Conservation (phyloP, 345 rosid species). For the Trapa incisa region DNA sequence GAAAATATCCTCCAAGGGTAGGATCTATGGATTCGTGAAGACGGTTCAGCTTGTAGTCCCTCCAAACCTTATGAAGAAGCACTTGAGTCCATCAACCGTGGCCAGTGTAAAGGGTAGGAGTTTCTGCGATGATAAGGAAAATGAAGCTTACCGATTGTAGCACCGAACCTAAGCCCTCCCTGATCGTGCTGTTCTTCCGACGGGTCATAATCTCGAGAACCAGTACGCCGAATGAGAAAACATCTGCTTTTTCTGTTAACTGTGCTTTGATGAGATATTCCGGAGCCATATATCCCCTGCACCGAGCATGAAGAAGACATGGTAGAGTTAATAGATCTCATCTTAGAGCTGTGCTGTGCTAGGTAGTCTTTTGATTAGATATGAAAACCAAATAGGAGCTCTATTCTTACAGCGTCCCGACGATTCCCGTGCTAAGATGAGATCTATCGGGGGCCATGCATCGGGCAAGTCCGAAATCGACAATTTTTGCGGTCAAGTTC, state of each 20-base stretch:
- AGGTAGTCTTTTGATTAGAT: no score
- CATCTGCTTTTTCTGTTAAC: conserved; percentile 65
- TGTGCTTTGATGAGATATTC: conserved; percentile 64
- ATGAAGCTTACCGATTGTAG: conserved; percentile 33
- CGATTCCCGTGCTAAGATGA: conserved; percentile 54
- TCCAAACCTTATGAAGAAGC: conserved; percentile 44
- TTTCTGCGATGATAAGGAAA: not conserved
- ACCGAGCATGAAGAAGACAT: not conserved
- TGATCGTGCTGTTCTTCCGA: conserved; percentile 48
- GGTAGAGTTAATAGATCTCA: not conserved
- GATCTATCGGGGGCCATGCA: conserved; percentile 31
- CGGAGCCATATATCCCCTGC: conserved; percentile 81
- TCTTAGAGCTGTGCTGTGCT: no score
- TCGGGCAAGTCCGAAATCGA: conserved; percentile 75
- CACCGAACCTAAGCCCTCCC: conserved; percentile 36
- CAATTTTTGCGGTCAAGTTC: conserved; percentile 54
- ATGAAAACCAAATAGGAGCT: not conserved
- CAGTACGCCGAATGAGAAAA: conserved; percentile 64
- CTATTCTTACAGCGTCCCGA: conserved; percentile 64
- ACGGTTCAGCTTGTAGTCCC: conserved; percentile 32
- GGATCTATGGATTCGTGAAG: conserved; percentile 27
- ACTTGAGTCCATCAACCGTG: not conserved
- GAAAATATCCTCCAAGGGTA: conserved; percentile 18
- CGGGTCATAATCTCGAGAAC: conserved; percentile 52
- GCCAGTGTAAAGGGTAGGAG: not conserved